Evolutionary conservation across 139 green algal genomes (phyloP).

Genomic region (Trebouxia sp.): DNA sequence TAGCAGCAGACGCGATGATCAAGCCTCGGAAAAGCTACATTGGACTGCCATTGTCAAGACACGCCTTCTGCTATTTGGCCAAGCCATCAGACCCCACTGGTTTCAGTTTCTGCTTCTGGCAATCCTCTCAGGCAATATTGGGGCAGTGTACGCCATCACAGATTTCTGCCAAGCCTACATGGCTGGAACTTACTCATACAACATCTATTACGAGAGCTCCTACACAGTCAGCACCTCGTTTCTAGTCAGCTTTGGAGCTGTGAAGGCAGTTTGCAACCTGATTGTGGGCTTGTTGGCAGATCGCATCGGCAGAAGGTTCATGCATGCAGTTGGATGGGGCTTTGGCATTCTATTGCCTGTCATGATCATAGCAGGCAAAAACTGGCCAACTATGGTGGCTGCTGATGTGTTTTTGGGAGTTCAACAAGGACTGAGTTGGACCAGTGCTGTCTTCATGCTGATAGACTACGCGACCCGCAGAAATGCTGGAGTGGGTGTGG

Average conservation of each 20-base stretch:
- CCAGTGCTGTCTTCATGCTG: slow-evolving; percentile 12
- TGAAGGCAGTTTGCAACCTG: not conserved
- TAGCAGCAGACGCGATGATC: no score
- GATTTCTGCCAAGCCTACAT: slow-evolving; percentile 21
- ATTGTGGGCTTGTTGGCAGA: not conserved
- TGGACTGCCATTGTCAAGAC: not conserved
- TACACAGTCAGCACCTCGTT: slow-evolving; percentile 21
- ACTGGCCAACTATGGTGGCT: slow-evolving; percentile 13
- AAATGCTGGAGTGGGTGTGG: slow-evolving; percentile 23
- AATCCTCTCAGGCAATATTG: slow-evolving; percentile 21
- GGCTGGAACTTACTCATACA: not conserved
- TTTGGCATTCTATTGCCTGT: slow-evolving; percentile 12
- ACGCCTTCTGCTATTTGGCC: not conserved
- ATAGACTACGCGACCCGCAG: slow-evolving; percentile 19
- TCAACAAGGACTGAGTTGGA: slow-evolving; percentile 20
- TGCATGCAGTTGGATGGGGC: slow-evolving; percentile 6
- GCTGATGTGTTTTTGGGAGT: slow-evolving; percentile 18
- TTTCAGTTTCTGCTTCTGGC: slow-evolving; percentile 18
- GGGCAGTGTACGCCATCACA: not conserved
- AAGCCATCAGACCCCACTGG: slow-evolving; percentile 11
- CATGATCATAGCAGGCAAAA: slow-evolving; percentile 20
- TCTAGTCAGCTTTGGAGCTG: slow-evolving; percentile 21
- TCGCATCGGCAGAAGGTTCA: not conserved
- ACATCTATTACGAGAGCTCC: slow-evolving; percentile 16
- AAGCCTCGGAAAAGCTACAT: not conserved